These are phyloP conservation scores for Blastomyces gilchristii DNA, from an alignment of 2,329 filamentous ascomycete genomes.

Conservation along the genomic window DNA sequence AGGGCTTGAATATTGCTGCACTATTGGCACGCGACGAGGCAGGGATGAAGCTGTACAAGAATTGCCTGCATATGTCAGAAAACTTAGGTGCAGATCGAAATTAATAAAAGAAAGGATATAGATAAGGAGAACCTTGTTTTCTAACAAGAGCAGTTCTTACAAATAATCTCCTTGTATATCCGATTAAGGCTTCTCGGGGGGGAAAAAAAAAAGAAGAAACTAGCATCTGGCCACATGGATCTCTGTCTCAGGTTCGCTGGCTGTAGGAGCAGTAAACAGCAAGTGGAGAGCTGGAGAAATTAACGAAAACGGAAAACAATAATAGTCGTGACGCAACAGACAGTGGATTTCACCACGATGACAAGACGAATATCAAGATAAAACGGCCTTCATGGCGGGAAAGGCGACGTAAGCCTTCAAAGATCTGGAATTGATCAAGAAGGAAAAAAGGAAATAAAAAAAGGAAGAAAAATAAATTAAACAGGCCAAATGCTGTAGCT, in stretches of 20 bases:
- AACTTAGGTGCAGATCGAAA: neutral
- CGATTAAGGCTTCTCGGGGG: neutral
- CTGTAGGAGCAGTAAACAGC: neutral
- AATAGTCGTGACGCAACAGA: conserved; percentile 1
- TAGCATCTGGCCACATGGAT: conserved; percentile 1
- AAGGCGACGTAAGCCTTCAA: neutral
- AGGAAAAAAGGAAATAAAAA: neutral
- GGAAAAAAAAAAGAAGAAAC: neutral
- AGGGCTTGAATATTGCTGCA: neutral
- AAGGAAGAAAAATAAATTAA: neutral
- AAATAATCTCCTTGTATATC: neutral
- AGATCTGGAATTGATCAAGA: neutral
- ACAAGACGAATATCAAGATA: neutral
- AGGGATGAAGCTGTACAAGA: neutral
- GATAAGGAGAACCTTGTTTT: neutral
- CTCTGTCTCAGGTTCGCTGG: neutral
- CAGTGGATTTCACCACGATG: neutral
- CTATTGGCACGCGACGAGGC: neutral
- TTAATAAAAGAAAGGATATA: neutral
- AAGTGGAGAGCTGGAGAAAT: neutral
- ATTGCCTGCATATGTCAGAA: neutral
- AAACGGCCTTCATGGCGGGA: neutral
- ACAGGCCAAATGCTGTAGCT: neutral
- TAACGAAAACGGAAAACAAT: neutral
- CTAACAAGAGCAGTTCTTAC: neutral